Evolutionary conservation across 257 asterid species (phyloP), one percentile per base, ranked within the genome.

Genomic region (Petunia axillaris): DNA sequence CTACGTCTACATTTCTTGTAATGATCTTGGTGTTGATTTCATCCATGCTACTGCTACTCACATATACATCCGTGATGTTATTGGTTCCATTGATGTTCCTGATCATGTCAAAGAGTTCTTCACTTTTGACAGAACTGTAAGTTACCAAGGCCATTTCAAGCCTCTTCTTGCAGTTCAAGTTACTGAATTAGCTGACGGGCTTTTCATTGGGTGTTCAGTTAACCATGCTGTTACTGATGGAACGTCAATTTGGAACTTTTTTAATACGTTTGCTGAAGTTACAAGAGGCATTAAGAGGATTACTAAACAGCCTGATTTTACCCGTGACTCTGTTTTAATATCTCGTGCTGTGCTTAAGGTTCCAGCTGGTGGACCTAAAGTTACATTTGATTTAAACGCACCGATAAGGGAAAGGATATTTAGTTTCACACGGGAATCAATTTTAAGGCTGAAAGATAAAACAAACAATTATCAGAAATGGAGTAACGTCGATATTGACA

Each of bases 171-270:
- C 80, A 0, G 85, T 83, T 0, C 85, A 83, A 71, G 77, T 83
- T 9, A 83, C 85, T 39, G 85, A 83, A 79, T 82, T 83, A 2
- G 82, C 85, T 2, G 85, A 83, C 40, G 85, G 83, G 6, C 64
- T 83, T 2, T 83, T 83, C 3, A 71, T 83, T 57, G 82, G 85
- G 0, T 83, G 85, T 38, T 39, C 85, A 43, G 80, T 83, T 8
- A 83, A 83, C 75, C 85, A 83, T 57, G 82, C 85, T 46, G 83
- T 83, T 41, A 80, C 63, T 36, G 83, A 81, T 76, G 83, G 83
- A 11, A 81, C 83, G 1, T 73, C 83, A 3, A 73, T 81, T 15
- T 81, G 83, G 83, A 81, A 81, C 35, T 81, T 81, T 54, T 81
- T 81, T 6, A 81, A 81, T 53, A 81, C 75, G 8, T 81, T 81